Evolutionary conservation across 106 monocot species (phyloP).

Genomic region (Gastrodia elata): DNA sequence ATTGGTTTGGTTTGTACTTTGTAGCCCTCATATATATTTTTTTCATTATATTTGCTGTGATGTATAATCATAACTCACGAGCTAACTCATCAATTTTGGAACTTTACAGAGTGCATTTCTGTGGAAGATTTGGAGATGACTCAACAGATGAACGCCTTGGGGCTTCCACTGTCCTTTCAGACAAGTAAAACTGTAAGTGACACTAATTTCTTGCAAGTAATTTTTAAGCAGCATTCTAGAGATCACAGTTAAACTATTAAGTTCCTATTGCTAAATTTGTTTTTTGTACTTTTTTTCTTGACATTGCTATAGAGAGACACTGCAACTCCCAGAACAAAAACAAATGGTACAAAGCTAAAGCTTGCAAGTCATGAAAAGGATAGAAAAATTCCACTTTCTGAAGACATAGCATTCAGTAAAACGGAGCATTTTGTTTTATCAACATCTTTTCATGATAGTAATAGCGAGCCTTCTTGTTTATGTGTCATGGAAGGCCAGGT

Average conservation of each 20-base stretch:
- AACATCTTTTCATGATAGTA: slow-evolving; percentile 24
- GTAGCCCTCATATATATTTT: not conserved
- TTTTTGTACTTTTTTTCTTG: not conserved
- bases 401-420: not conserved
- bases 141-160: slow-evolving; percentile 59
- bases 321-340: slow-evolving; percentile 16
- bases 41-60: not conserved
- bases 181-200: slow-evolving; percentile 44
- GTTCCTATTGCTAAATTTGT: not conserved
- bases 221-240: not conserved
- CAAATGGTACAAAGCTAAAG: slow-evolving; percentile 19
- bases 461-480: slow-evolving; percentile 4
- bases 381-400: slow-evolving; percentile 8
- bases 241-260: not conserved
- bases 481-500: not conserved
- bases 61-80: not conserved
- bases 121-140: slow-evolving; percentile 50
- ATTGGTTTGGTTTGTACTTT: not conserved
- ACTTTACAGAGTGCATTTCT: slow-evolving; percentile 14
- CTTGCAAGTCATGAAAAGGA: slow-evolving; percentile 11
- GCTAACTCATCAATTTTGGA: not conserved
- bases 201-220: not conserved
- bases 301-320: slow-evolving; percentile 21
- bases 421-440: slow-evolving; percentile 16
- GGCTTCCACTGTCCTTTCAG: slow-evolving; percentile 67